These are phyloP conservation scores for Durusdinium trenchii DNA, from an alignment of 73 alveolate species.

Conservation along the genomic window DNA sequence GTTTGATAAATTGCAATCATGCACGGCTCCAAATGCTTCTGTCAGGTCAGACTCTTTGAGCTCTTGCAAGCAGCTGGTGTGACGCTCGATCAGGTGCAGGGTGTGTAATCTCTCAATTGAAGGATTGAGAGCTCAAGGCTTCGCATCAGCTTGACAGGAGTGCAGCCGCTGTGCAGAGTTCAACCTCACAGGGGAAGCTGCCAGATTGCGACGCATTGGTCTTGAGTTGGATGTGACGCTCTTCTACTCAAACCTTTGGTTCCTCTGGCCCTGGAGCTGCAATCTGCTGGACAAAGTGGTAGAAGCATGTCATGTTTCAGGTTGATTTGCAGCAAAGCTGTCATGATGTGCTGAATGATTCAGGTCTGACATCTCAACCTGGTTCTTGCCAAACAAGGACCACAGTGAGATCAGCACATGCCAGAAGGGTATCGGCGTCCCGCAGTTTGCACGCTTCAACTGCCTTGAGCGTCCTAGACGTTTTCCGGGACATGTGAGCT, in stretches of 20 bases:
- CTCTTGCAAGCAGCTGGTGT: background rate
- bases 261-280: constrained; percentile 15
- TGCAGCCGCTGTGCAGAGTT: constrained; percentile 73
- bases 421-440: no score
- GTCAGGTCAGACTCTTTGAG: constrained; percentile 2
- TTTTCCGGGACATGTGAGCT: no score
- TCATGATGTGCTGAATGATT: background rate
- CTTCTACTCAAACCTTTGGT: constrained; percentile 74
- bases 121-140: no score
- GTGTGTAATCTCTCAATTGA: background rate
- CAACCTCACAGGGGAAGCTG: constrained; percentile 58
- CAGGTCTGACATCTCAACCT: constrained; percentile 24
- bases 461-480: no score
- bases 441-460: no score
- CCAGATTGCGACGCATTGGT: constrained; percentile 52
- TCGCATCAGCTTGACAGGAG: background rate
- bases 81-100: background rate
- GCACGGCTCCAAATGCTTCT: background rate
- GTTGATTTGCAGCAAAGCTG: background rate
- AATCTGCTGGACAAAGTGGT: background rate
- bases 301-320: background rate
- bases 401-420: no score
- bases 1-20: no score
- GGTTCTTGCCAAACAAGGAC: constrained; percentile 41
- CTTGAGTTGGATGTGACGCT: constrained; percentile 62